Percentiles rank a stretch among this genome's conserved stretches.
phyloP scores from a whole-genome alignment of 805 yeast species.

The Cyberlindnera xishuangbannaensis region DNA sequence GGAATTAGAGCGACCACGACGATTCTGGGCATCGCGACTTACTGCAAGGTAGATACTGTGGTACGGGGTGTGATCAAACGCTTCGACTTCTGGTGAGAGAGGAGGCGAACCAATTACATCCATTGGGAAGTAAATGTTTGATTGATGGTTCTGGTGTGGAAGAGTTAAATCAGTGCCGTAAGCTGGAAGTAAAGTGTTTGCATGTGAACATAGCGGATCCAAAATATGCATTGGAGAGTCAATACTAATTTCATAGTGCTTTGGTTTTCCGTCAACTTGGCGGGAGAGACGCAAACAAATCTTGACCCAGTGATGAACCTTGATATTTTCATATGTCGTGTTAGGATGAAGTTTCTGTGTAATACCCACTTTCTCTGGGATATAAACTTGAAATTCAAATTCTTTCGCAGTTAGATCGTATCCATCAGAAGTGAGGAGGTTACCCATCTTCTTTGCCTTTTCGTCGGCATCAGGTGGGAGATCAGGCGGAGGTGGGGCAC shows the following conservation, averaged over 20 bases:
- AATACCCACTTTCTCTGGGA: conserved; percentile 63
- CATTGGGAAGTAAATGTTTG: conserved; percentile 36
- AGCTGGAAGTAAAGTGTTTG: conserved; percentile 71
- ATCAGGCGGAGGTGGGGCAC: conserved; percentile 43
- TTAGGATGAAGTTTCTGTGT: conserved; percentile 72
- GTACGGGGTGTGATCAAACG: conserved; percentile 32
- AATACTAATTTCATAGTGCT: conserved; percentile 89
- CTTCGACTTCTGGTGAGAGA: conserved; percentile 48
- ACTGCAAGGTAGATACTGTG: conserved; percentile 16
- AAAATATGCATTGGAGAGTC: conserved; percentile 90
- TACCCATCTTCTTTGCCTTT: conserved; percentile 37
- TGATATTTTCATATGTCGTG: conserved; percentile 71
- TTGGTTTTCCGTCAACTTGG: conserved; percentile 61
- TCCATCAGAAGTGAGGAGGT: conserved; percentile 30
- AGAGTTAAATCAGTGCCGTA: conserved; percentile 36
- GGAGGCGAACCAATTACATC: conserved; percentile 40
- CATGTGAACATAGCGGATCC: conserved; percentile 73
- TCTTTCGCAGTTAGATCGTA: conserved; percentile 68
- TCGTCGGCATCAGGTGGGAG: conserved; percentile 28
- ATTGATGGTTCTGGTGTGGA: conserved; percentile 22
- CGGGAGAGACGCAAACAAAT: conserved; percentile 75
- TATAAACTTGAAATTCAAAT: conserved; percentile 78
- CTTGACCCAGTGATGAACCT: conserved; percentile 94
- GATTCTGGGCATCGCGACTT: conserved; percentile 21
- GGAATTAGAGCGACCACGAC: conserved; percentile 25